Conservation (phyloP, 768 basidiomycete genomes). For the Saitozyma sp. region DNA sequence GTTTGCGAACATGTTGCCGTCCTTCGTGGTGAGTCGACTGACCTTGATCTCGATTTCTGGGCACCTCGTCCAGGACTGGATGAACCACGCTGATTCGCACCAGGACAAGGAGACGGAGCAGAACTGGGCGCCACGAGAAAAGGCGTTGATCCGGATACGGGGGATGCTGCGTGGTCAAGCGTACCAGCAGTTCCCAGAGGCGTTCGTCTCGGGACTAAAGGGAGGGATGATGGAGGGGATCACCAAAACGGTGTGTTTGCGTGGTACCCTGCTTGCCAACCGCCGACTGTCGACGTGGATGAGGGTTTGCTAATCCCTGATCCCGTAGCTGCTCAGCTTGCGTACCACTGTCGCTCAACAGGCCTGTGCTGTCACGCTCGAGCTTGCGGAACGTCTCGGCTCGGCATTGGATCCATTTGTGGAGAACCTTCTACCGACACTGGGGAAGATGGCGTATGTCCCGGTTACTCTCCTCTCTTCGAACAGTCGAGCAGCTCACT, state of each 20-base stretch:
- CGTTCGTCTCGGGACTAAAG: conserved; percentile 73
- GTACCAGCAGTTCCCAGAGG: conserved; percentile 68
- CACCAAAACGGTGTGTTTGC: conserved; percentile 71
- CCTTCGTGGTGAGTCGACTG: conserved; percentile 66
- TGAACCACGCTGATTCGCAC: background rate
- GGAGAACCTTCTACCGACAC: conserved; percentile 71
- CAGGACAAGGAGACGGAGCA: conserved; percentile 97
- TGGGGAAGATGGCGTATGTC: conserved; percentile 71
- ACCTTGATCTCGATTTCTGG: conserved; percentile 2
- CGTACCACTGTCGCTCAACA: conserved; percentile 85
- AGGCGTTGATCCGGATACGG: conserved; percentile 71
- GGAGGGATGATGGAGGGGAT: conserved; percentile 77
- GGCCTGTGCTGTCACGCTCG: conserved; percentile 73
- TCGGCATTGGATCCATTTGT: conserved; percentile 73
- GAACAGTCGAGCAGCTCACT: background rate
- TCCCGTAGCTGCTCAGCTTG: conserved; percentile 73
- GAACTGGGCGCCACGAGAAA: conserved; percentile 86
- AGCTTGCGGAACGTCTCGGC: conserved; percentile 69
- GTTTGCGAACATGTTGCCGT: conserved; percentile 72
- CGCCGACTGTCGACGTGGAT: too few relatives aligned
- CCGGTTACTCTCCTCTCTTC: background rate
- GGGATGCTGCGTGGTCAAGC: conserved; percentile 89
- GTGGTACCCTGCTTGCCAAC: background rate
- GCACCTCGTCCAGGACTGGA: background rate
- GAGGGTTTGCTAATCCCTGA: background rate